These are phyloP conservation scores for Triglochin maritima DNA, from an alignment of 106 monocot genomes.

Conservation along the genomic window DNA sequence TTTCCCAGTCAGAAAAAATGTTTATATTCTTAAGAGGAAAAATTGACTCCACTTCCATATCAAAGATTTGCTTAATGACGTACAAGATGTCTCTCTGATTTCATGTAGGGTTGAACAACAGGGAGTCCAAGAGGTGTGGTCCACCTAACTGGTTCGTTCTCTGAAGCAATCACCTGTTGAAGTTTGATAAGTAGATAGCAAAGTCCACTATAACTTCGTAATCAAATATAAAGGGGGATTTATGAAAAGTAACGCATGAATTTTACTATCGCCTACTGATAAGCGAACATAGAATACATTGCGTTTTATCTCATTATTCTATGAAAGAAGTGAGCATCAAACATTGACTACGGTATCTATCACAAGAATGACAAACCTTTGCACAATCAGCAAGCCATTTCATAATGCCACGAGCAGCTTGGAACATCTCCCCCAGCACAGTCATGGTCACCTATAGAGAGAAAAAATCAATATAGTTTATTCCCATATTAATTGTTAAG, in stretches of 20 bases:
- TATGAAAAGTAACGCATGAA: neutral
- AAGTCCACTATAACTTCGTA: neutral
- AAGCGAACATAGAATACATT: too few species aligned
- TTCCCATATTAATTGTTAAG: too few species aligned
- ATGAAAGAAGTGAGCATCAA: too few species aligned
- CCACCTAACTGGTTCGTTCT: slow-evolving; percentile 26
- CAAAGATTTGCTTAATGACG: slow-evolving; percentile 10
- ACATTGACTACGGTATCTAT: too few species aligned
- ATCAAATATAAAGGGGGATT: neutral
- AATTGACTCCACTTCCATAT: too few species aligned
- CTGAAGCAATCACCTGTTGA: slow-evolving; percentile 22
- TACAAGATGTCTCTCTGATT: slow-evolving; percentile 57
- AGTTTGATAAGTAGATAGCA: neutral
- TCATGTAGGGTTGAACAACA: slow-evolving; percentile 53
- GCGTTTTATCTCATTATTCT: too few species aligned
- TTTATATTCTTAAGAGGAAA: too few species aligned
- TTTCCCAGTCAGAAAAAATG: too few species aligned
- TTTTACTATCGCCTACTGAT: too few species aligned
- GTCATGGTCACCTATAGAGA: slow-evolving; percentile 54
- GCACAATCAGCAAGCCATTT: slow-evolving; percentile 84
- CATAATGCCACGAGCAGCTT: slow-evolving; percentile 83
- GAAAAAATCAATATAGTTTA: neutral
- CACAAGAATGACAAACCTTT: slow-evolving; percentile 33
- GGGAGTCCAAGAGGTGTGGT: slow-evolving; percentile 29
- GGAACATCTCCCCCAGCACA: slow-evolving; percentile 84